phyloP scores from a whole-genome alignment of 2,329 filamentous ascomycete species.

The Colletotrichum eleusines region DNA sequence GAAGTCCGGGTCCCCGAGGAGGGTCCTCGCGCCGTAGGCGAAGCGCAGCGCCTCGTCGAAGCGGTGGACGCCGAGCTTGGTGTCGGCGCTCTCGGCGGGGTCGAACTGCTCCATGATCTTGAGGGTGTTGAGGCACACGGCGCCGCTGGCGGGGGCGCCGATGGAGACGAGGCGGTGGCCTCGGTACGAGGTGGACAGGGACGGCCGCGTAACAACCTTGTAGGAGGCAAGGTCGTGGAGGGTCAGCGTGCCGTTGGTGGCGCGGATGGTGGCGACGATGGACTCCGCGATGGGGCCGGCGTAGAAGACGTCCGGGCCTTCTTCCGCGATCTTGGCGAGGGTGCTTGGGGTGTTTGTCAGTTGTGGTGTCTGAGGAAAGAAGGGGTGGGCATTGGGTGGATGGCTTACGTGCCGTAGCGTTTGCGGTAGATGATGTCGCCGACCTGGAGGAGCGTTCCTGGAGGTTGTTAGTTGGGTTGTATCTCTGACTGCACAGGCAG shows the following conservation, averaged over 20 bases:
- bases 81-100: conserved; percentile 63
- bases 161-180: conserved; percentile 78
- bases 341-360: conserved; percentile 59
- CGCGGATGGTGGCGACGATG: conserved; percentile 77
- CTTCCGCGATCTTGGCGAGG: conserved; percentile 79
- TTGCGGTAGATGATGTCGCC: conserved; percentile 85
- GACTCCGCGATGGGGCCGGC: conserved; percentile 79
- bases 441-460: conserved; percentile 73
- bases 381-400: background rate
- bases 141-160: conserved; percentile 82
- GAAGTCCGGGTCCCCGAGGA: conserved; percentile 85
- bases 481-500: background rate
- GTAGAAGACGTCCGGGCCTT: conserved; percentile 82
- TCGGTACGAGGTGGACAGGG: conserved; percentile 74
- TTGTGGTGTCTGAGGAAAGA: background rate
- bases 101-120: conserved; percentile 86
- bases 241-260: conserved; percentile 86
- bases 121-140: conserved; percentile 79
- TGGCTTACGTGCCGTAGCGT: conserved; percentile 74
- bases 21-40: conserved; percentile 82
- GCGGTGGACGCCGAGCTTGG: conserved; percentile 81
- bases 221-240: conserved; percentile 82
- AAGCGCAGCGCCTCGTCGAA: conserved; percentile 92
- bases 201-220: conserved; percentile 72
- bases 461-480: background rate